Base-by-base conservation (phyloP, 2,329 filamentous ascomycete species). In the Alternaria tenuissima region DNA sequence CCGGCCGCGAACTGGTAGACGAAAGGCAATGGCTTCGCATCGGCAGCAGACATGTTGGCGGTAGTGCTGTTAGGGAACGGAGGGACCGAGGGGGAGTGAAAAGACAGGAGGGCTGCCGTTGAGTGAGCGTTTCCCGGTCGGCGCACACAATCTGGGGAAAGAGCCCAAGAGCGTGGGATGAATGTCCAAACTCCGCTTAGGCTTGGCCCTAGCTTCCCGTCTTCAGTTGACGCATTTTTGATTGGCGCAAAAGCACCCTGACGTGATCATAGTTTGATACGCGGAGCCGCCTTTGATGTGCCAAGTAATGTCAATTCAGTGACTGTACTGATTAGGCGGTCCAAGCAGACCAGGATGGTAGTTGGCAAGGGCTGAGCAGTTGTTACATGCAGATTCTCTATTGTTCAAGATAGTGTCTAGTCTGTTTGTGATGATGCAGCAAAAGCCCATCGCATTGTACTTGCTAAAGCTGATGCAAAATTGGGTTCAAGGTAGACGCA, bases 1-100 rank as follows among this genome's bases (percentile, higher is more conserved):
- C 94, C 94, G 77, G 94, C 94, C 79, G 89, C 91, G 85, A 98
- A 97, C 84, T 97, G 94, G 88, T 97, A 97, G 72, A 88, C 81
- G 82, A 97, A 97, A 61, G 93, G 93, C 71, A 97, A 88, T 60
- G 94, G 92, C 83, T 93, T 91, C 51, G 65, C 68, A 68, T 89
- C 81, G 67, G 81, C 72, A 66, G 80, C 72, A 62, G 83, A 78
- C 83, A 84, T 84, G 20, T 63, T 75, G 69, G 22, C 55, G 63
- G 64, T 47, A 52, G 65, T 60, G 49, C 56, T 54, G 44, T 51
- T 44, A 59, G 57, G 61, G 30, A 46, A 52, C 55, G 53, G 14
- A 54, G 42, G 39, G 52, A 55, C 57, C 43, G 55, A 58, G 51
- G 43, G 46, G 56, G 44, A 49, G 22, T 34, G 62, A 57, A 55